A percentile compares a stretch with the other conserved stretches of the same genome.
Evolutionary conservation across 129 eudicot genomes (phyloP).

Genomic region (Escallonia herrerae): DNA sequence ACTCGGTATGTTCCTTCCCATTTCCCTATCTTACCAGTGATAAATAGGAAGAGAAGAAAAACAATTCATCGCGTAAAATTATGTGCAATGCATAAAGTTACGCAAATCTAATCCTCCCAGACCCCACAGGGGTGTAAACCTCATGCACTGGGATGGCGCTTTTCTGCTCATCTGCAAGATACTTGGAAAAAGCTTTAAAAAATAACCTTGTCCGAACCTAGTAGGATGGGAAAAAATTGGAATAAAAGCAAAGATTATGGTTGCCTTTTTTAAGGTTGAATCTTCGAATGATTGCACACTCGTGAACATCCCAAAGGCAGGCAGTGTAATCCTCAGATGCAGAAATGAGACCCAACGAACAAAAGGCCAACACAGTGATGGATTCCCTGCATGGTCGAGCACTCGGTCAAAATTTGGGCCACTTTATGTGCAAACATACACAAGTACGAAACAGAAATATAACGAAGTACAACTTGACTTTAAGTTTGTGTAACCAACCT

Average conservation of each 20-base stretch:
- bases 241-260: not conserved
- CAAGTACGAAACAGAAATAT: too few species aligned
- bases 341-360: slow-evolving; percentile 37
- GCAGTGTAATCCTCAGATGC: slow-evolving; percentile 42
- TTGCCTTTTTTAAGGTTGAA: slow-evolving; percentile 40
- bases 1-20: too few species aligned
- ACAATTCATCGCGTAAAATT: too few species aligned
- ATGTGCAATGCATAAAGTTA: too few species aligned
- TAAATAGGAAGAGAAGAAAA: too few species aligned
- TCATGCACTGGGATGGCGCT: too few species aligned
- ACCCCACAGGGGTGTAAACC: too few species aligned
- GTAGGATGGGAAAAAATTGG: not conserved
- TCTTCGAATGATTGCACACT: slow-evolving; percentile 31
- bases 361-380: slow-evolving; percentile 31
- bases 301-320: slow-evolving; percentile 38
- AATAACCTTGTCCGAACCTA: not conserved
- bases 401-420: not conserved
- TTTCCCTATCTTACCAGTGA: too few species aligned
- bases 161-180: too few species aligned
- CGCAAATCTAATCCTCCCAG: too few species aligned
- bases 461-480: not conserved
- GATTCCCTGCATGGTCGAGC: slow-evolving; percentile 22
- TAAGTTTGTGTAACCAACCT: too few species aligned
- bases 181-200: too few species aligned
- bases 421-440: not conserved